Evolutionary conservation across 2,329 filamentous ascomycete species (phyloP).

Genomic region (Calonectria henricotiae): DNA sequence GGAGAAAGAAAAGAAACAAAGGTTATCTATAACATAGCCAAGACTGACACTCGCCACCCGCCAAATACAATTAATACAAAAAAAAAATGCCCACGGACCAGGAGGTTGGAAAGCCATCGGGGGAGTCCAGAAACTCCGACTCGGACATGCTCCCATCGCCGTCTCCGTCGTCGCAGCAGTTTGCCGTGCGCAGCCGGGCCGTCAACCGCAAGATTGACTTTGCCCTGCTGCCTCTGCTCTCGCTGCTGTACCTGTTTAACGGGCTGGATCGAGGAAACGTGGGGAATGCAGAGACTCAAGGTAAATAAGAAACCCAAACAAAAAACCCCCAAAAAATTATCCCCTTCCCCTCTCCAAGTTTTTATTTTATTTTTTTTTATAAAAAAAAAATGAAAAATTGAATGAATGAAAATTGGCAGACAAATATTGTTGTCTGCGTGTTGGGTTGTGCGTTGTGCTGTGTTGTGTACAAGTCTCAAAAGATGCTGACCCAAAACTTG

Average conservation of each 20-base stretch:
- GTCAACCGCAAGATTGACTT: conserved; percentile 59
- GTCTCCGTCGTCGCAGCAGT: conserved; percentile 4
- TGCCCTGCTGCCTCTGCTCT: conserved; percentile 59
- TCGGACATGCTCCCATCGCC: not conserved
- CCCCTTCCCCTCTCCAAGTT: too few species aligned
- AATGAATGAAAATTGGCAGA: not conserved
- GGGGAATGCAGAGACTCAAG: conserved; percentile 61
- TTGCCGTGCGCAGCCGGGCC: conserved; percentile 36
- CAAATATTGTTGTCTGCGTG: too few species aligned
- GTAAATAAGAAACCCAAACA: conserved; percentile 40
- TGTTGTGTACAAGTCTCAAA: not conserved
- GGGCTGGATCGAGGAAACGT: conserved; percentile 61
- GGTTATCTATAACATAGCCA: not conserved
- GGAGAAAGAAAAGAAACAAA: not conserved
- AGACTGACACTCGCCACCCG: too few species aligned
- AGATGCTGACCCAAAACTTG: not conserved
- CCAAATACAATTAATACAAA: too few species aligned
- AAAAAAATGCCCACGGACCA: not conserved
- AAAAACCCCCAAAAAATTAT: not conserved
- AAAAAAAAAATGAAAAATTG: not conserved
- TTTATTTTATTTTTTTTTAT: not conserved
- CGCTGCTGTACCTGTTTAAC: conserved; percentile 61
- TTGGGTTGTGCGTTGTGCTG: not conserved
- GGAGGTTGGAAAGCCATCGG: conserved; percentile 5
- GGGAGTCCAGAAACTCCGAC: not conserved